These are phyloP conservation scores for Raffaelea albimanens DNA, from an alignment of 2,329 filamentous ascomycete genomes.

Conservation along the genomic window DNA sequence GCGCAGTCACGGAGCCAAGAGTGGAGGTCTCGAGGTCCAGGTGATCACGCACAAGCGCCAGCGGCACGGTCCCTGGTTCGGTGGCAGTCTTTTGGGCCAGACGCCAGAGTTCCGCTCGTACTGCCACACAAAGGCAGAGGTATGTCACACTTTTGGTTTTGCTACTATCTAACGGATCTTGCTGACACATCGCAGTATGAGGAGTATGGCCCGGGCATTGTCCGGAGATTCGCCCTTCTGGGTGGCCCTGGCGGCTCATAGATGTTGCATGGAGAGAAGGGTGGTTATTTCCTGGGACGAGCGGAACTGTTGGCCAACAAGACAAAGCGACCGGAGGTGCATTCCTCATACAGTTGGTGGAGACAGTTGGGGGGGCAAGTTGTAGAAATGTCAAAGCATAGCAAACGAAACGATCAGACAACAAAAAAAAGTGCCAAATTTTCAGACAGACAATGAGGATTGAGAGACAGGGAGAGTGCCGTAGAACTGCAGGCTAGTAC, in stretches of 20 bases:
- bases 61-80: slow-evolving; percentile 96
- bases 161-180: not conserved
- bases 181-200: slow-evolving; percentile 58
- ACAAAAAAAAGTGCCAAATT: too few species aligned
- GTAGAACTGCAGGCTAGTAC: too few species aligned
- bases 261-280: too few species aligned
- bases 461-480: too few species aligned
- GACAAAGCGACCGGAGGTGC: too few species aligned
- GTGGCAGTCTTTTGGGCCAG: slow-evolving; percentile 89
- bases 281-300: too few species aligned
- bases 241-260: slow-evolving; percentile 82
- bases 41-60: slow-evolving; percentile 97
- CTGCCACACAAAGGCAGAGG: slow-evolving; percentile 85
- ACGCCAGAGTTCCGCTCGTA: slow-evolving; percentile 98
- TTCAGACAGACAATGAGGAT: too few species aligned
- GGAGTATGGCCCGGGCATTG: slow-evolving; percentile 92
- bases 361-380: too few species aligned
- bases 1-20: slow-evolving; percentile 83
- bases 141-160: slow-evolving; percentile 23
- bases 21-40: slow-evolving; percentile 89
- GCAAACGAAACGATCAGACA: too few species aligned
- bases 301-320: too few species aligned
- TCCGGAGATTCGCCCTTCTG: slow-evolving; percentile 84
- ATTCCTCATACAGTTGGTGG: too few species aligned
- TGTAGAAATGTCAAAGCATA: too few species aligned